phyloP scores from a whole-genome alignment of 1,284 basidiomycete species.

The Amylostereum areolatum region DNA sequence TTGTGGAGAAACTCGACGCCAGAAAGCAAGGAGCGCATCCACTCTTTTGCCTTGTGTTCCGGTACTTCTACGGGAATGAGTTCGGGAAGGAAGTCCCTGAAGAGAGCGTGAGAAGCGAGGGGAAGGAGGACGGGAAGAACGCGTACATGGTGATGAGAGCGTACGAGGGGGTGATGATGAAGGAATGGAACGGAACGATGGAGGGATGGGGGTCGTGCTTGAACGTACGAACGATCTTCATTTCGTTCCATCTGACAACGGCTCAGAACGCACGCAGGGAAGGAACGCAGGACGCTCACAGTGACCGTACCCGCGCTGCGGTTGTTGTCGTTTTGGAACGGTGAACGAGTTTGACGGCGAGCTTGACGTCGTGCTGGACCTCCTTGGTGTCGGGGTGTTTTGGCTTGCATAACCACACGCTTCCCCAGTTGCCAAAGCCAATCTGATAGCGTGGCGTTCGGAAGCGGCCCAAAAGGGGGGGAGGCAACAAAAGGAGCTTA shows the following conservation, averaged over 20 bases:
- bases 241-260: conserved; percentile 77
- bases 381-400: conserved; percentile 35
- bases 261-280: conserved; percentile 11
- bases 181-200: conserved; percentile 87
- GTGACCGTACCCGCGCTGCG: conserved; percentile 78
- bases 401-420: conserved; percentile 70
- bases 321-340: conserved; percentile 74
- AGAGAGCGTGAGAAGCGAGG: conserved; percentile 11
- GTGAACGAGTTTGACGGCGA: conserved; percentile 90
- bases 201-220: conserved; percentile 82
- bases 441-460: conserved; percentile 40
- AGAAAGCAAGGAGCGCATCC: conserved; percentile 83
- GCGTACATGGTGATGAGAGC: conserved; percentile 83
- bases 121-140: conserved; percentile 2
- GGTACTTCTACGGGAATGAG: conserved; percentile 81
- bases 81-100: conserved; percentile 69
- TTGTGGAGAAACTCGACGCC: conserved; percentile 85
- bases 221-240: conserved; percentile 85
- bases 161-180: conserved; percentile 87
- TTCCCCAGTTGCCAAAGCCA: conserved; percentile 85
- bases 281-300: conserved; percentile 42
- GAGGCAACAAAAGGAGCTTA: conserved; percentile 20
- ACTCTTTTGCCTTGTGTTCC: conserved; percentile 70
- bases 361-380: conserved; percentile 31
- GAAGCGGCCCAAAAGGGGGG: not conserved